Evolutionary conservation across 768 basidiomycete species (phyloP), one percentile per base, ranked within the genome.

Genomic region (Suillus placidus): DNA sequence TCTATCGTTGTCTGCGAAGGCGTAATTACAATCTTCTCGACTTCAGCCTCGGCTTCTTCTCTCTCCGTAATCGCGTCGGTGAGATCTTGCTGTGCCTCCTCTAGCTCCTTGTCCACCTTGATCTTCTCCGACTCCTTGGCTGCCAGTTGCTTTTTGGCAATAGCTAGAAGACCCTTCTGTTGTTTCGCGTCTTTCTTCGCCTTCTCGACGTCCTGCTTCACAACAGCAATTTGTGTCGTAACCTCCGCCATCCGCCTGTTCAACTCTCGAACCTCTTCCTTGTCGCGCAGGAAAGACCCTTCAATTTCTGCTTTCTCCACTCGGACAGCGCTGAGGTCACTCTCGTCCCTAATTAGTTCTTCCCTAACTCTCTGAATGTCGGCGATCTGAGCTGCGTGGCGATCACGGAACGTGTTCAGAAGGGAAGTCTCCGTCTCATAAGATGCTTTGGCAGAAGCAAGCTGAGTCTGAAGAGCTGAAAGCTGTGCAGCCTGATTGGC

Each of bases 231-330:
- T 76, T 95, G 88, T 67, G 88, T 85, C 9, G 88, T 87, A 18
- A 87, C 85, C 71, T 95, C 94, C 14, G 87, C 82, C 91, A 98
- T 93, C 74, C 86, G 87, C 71, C 88, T 86, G 72, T 97, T 90
- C 67, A 98, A 78, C 49, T 89, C 92, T 49, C 97, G 83, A 6
- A 92, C 88, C 67, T 98, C 97, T 76, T 99, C 97, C 79, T 96
- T 98, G 76, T 99, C 97, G 43, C 92, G 84, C 66, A 99, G 76
- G 64, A 96, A 85, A 2, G 86, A 79, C 12, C 94, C 93, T 75
- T 96, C 95, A 26, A 98, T 82, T 77, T 99, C 97, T 8, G 90
- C 82, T 80, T 96, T 98, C 80, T 98, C 95, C 26, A 94, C 87
- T 18, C 90, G 83, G 55, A 97, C 73, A 9, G 91, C 95, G 68